Conservation (phyloP, 2,329 filamentous ascomycete genomes). For the Raffaelea arxii region DNA sequence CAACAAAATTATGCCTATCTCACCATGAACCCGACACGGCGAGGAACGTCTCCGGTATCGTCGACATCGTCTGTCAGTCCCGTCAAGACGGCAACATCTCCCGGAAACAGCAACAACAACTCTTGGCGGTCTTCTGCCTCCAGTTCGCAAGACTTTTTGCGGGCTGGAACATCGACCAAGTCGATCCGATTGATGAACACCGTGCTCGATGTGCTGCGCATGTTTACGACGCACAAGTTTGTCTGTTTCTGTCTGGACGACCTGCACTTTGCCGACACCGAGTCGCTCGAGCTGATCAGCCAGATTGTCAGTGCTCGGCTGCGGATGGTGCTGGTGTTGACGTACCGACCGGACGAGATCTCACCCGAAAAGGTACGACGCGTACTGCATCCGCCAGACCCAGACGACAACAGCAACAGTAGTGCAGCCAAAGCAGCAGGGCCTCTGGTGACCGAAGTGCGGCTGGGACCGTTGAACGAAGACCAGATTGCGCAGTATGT, state of each 20-base stretch:
- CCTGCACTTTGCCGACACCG: slow-evolving; percentile 80
- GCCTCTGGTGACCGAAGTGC: slow-evolving; percentile 57
- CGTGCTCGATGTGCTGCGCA: slow-evolving; percentile 73
- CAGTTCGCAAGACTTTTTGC: slow-evolving; percentile 50
- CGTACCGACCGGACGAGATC: slow-evolving; percentile 60
- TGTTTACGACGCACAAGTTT: slow-evolving; percentile 74
- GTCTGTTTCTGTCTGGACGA: slow-evolving; percentile 87
- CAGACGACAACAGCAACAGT: slow-evolving; percentile 32
- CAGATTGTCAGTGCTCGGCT: slow-evolving; percentile 71
- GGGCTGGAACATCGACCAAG: slow-evolving; percentile 48
- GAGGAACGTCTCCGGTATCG: slow-evolving; percentile 24
- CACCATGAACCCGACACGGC: slow-evolving; percentile 20
- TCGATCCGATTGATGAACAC: slow-evolving; percentile 75
- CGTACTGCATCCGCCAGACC: slow-evolving; percentile 43
- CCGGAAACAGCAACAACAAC: slow-evolving; percentile 19
- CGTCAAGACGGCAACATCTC: too few species aligned
- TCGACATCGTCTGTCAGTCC: slow-evolving; percentile 26
- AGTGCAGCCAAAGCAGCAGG: slow-evolving; percentile 36
- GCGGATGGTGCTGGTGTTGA: slow-evolving; percentile 73
- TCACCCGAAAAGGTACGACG: slow-evolving; percentile 42
- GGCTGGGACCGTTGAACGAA: slow-evolving; percentile 65
- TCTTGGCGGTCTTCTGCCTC: slow-evolving; percentile 32
- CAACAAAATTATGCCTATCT: slow-evolving; percentile 18
- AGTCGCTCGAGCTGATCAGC: slow-evolving; percentile 73
- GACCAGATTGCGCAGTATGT: slow-evolving; percentile 77